These are phyloP conservation scores for Crithidia mellificae DNA, from an alignment of 208 protist species.

Conservation along the genomic window DNA sequence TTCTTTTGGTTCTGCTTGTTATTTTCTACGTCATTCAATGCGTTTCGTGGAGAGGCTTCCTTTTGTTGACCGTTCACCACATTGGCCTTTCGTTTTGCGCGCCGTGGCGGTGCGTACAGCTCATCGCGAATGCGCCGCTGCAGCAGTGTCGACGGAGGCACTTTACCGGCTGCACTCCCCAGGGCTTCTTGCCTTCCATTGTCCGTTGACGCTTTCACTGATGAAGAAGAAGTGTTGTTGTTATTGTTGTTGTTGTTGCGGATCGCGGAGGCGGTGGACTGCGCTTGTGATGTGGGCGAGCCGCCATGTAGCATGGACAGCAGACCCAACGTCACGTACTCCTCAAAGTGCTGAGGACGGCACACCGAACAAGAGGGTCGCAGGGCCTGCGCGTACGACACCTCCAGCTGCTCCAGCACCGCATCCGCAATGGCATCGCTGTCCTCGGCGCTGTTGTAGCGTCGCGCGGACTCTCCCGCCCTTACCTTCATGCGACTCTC, in stretches of 20 bases:
- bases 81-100: neutral
- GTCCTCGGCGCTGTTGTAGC: neutral
- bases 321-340: slow-evolving; percentile 37
- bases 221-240: too few species aligned
- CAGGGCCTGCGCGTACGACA: slow-evolving; percentile 18
- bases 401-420: neutral
- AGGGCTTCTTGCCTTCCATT: too few species aligned
- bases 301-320: slow-evolving; percentile 24
- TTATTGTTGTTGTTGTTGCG: too few species aligned
- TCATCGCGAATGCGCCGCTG: slow-evolving; percentile 29
- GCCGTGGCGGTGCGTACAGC: slow-evolving; percentile 30
- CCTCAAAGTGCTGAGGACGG: slow-evolving; percentile 28
- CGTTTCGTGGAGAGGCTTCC: too few species aligned
- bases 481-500: neutral
- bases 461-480: too few species aligned
- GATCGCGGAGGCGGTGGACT: too few species aligned
- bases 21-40: too few species aligned
- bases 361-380: slow-evolving; percentile 39
- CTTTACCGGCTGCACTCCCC: too few species aligned
- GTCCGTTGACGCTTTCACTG: too few species aligned
- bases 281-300: neutral
- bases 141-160: slow-evolving; percentile 22
- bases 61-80: too few species aligned
- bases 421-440: neutral
- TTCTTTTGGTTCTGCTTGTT: too few species aligned